Evolutionary conservation across 257 asterid species (phyloP), one percentile per base, ranked within the genome.

Genomic region (Penstemon davidsonii): DNA sequence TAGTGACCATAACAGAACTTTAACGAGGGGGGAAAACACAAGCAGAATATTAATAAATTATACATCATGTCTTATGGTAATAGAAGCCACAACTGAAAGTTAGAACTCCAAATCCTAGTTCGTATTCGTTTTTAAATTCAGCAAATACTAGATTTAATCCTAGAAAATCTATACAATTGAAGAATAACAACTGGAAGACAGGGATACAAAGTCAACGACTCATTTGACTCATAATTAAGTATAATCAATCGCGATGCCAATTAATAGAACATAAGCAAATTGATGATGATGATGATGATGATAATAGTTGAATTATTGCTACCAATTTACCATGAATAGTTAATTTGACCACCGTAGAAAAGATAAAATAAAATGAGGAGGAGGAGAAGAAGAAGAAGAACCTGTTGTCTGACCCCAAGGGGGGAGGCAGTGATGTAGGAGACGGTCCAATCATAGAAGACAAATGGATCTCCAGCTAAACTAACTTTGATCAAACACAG

Each of bases 351-450:
- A 67, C 33, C 0, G 3, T 1, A 54, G 36, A 19, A 36, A 5
- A 57, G 7, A 44, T 2, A 42, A 53, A 65, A 59, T 3, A 13
- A 56, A 64, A 64, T 54, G 11, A 67, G 13, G 25, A 52, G 68
- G 55, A n/a, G 41, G 49, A 41, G 0, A 0, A 40, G 12, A 50
- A 40, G 6, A 13, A 40, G 46, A 66, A 66, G 65, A 62, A 88
- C 98, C 96, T 89, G 88, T 67, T 89, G 96, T 63, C 66, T 86
- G 57, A 84, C 78, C 61, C 98, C 98, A 25, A 92, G 96, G 77
- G 95, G 98, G 63, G 96, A 72, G 43, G 96, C 96, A 40, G 91
- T 76, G 76, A 87, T 49, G 80, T 89, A 92, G 56, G 96, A 87
- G 71, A 89, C 83, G 39, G 96, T 86, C 98, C 96, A 89, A 74